These are phyloP conservation scores for Pulicaria dysenterica DNA, from an alignment of 129 eudicot species.

Conservation along the genomic window DNA sequence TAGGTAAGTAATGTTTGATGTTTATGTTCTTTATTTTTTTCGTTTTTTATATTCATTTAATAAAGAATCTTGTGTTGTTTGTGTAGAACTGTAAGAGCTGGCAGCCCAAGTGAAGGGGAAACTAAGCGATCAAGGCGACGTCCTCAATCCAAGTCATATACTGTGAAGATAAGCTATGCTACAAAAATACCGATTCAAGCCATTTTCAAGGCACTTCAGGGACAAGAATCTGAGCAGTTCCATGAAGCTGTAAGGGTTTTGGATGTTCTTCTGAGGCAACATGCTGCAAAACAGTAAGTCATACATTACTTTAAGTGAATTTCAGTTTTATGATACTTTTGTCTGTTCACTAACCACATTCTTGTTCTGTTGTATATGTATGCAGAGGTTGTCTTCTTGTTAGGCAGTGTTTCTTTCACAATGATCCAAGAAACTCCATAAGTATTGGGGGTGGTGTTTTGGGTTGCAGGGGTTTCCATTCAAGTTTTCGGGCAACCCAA, in stretches of 20 bases:
- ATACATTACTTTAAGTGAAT: neutral
- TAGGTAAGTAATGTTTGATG: slow-evolving; percentile 23
- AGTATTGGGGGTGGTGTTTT: slow-evolving; percentile 74
- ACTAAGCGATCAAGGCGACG: slow-evolving; percentile 43
- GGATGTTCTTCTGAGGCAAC: slow-evolving; percentile 80
- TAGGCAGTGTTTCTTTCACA: slow-evolving; percentile 76
- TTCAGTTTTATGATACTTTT: neutral
- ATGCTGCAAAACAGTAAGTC: slow-evolving; percentile 83
- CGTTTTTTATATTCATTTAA: neutral
- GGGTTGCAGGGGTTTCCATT: slow-evolving; percentile 86
- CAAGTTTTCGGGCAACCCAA: slow-evolving; percentile 83
- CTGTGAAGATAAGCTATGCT: slow-evolving; percentile 72
- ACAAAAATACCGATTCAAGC: slow-evolving; percentile 84
- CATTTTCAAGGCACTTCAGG: slow-evolving; percentile 61
- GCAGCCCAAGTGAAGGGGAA: slow-evolving; percentile 32
- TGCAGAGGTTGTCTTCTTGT: slow-evolving; percentile 89
- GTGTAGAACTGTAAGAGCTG: slow-evolving; percentile 33
- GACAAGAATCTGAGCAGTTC: slow-evolving; percentile 71
- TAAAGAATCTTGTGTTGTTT: neutral
- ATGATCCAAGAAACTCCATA: slow-evolving; percentile 59
- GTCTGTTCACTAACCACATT: neutral
- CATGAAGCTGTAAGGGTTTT: slow-evolving; percentile 78
- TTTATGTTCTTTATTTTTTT: neutral
- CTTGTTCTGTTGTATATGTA: neutral
- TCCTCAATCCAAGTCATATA: slow-evolving; percentile 49